A percentile compares a stretch with the other conserved stretches of the same genome.
Evolutionary conservation across 805 yeast genomes (phyloP).

Genomic region (Vanderwaltozyma polyspora): DNA sequence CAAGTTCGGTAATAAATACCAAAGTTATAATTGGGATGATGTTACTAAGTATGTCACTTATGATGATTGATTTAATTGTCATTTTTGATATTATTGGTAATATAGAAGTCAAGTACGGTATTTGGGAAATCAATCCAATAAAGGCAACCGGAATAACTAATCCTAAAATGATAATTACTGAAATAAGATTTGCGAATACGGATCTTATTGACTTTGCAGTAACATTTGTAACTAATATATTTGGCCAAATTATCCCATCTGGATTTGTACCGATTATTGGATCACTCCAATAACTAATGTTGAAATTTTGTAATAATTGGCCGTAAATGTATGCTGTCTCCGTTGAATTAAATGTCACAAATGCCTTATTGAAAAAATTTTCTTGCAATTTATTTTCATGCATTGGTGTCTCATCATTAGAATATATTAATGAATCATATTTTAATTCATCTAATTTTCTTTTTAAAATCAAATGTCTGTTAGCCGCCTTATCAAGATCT

Average conservation of each 20-base stretch:
- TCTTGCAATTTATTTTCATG: too few species aligned
- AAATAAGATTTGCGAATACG: slow-evolving; percentile 34
- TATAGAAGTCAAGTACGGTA: slow-evolving; percentile 50
- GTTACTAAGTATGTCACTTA: slow-evolving; percentile 46
- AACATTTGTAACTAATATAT: slow-evolving; percentile 34
- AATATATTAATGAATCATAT: too few species aligned
- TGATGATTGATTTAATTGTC: slow-evolving; percentile 40
- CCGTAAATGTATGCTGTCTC: slow-evolving; percentile 52
- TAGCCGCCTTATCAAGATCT: slow-evolving; percentile 1
- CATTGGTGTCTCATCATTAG: too few species aligned
- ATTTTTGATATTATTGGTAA: slow-evolving; percentile 47
- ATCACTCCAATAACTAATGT: slow-evolving; percentile 33
- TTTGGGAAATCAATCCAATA: slow-evolving; percentile 64
- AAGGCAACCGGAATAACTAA: slow-evolving; percentile 83
- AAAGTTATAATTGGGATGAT: slow-evolving; percentile 59
- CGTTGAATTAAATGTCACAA: slow-evolving; percentile 40
- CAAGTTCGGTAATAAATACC: slow-evolving; percentile 50
- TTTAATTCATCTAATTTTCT: slow-evolving; percentile 3
- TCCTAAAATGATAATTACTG: slow-evolving; percentile 41
- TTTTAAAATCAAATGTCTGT: slow-evolving; percentile 2
- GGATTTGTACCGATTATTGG: slow-evolving; percentile 48
- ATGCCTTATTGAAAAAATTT: slow-evolving; percentile 32
- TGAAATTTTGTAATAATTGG: slow-evolving; percentile 40
- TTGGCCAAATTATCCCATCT: slow-evolving; percentile 61
- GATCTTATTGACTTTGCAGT: slow-evolving; percentile 30